phyloP scores from a whole-genome alignment of 1,284 basidiomycete genomes.

The Amylostereum areolatum region DNA sequence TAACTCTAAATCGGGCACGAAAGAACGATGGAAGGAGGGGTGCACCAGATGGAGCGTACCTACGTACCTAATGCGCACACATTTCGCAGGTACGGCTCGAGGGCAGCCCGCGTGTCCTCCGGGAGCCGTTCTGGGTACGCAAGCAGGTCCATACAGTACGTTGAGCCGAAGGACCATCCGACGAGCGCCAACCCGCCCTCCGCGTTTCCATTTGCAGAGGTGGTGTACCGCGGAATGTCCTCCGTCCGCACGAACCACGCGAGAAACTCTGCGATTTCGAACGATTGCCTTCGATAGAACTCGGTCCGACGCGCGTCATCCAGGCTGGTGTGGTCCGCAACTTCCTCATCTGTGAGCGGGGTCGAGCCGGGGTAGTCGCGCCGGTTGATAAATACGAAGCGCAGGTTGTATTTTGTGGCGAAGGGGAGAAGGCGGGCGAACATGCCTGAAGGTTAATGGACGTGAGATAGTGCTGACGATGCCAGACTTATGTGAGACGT shows the following conservation, averaged over 20 bases:
- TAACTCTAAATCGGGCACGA: not conserved
- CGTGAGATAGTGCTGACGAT: no score
- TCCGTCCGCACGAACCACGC: not conserved
- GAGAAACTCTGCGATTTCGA: slow-evolving; percentile 1
- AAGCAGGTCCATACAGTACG: not conserved
- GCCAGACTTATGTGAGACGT: not conserved
- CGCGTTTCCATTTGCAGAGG: not conserved
- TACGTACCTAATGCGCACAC: not conserved
- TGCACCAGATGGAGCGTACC: not conserved
- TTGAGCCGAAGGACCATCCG: not conserved
- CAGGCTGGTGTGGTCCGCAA: not conserved
- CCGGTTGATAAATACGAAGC: not conserved
- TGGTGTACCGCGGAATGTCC: not conserved
- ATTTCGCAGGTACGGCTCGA: not conserved
- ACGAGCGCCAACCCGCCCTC: not conserved
- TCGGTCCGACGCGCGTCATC: not conserved
- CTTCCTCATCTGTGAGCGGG: not conserved
- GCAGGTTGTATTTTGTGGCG: not conserved
- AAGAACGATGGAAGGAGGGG: not conserved
- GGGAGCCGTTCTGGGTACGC: not conserved
- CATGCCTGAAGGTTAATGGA: not conserved
- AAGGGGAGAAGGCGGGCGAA: not conserved
- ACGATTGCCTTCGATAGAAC: not conserved
- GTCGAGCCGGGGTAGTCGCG: not conserved
- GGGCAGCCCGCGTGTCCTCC: not conserved